Evolutionary conservation across 1,139 yeast genomes (phyloP).

Genomic region (Meyerozyma carpophila): DNA sequence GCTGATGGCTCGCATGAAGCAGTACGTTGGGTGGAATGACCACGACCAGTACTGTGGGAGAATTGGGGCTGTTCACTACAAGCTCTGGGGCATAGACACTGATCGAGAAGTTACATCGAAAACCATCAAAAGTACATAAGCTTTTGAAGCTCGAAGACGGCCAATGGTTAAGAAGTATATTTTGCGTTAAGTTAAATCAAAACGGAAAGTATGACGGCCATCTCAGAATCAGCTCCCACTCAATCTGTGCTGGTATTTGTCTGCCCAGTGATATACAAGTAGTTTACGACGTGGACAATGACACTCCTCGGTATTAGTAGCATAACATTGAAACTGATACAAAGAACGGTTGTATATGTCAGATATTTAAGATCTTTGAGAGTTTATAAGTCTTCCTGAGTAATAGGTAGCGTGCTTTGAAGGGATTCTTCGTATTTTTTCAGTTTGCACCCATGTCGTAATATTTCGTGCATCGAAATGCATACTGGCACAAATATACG

Average conservation of each 20-base stretch:
- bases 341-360: too few relatives aligned
- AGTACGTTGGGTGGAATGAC: too few relatives aligned
- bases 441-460: background rate
- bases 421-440: background rate
- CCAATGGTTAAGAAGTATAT: background rate
- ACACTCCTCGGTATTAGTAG: background rate
- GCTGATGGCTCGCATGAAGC: too few relatives aligned
- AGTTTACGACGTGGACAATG: background rate
- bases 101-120: background rate
- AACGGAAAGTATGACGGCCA: background rate
- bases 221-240: constrained; percentile 1
- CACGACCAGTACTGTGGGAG: background rate
- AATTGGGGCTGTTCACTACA: background rate
- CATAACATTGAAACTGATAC: background rate
- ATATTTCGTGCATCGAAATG: background rate
- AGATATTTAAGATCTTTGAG: background rate
- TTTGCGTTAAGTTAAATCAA: background rate
- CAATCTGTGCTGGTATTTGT: background rate
- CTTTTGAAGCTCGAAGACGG: background rate
- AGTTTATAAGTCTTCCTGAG: background rate
- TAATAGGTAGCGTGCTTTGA: background rate
- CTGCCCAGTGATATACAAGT: background rate
- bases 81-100: background rate
- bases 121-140: background rate
- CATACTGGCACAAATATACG: background rate